phyloP scores from a whole-genome alignment of 352 stramenopile species.

The Phytophthora rubi region DNA sequence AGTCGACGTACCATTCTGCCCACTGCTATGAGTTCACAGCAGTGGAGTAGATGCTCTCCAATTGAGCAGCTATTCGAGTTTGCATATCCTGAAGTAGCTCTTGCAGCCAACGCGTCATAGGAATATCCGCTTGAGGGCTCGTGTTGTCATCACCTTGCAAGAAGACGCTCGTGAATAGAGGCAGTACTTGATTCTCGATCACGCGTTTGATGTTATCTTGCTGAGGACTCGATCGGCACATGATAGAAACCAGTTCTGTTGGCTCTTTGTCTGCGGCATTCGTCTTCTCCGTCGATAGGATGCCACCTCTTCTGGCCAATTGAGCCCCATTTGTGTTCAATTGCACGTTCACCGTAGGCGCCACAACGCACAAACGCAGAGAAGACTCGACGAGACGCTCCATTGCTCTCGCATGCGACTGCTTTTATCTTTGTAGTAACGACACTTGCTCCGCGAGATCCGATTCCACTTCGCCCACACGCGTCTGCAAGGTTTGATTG shows the following conservation, averaged over 20 bases:
- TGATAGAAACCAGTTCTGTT: conserved; percentile 6
- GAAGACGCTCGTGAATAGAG: conserved; percentile 60
- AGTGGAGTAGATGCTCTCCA: conserved; percentile 46
- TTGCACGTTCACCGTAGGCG: conserved; percentile 86
- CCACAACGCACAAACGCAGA: conserved; percentile 78
- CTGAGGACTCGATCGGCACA: conserved; percentile 39
- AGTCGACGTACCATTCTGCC: background rate
- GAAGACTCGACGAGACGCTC: conserved; percentile 49
- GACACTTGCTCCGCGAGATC: conserved; percentile 28
- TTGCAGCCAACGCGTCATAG: conserved; percentile 57
- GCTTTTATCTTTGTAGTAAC: conserved; percentile 37
- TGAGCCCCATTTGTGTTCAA: conserved; percentile 46
- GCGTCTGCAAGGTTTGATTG: conserved; percentile 14
- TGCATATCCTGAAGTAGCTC: conserved; percentile 77
- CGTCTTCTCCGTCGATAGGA: background rate
- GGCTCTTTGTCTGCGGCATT: background rate
- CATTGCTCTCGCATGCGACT: conserved; percentile 37
- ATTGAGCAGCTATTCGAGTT: conserved; percentile 64
- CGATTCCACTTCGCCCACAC: conserved; percentile 10
- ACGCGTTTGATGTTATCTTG: conserved; percentile 57
- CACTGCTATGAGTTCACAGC: background rate
- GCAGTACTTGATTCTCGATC: conserved; percentile 74
- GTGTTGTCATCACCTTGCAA: conserved; percentile 44
- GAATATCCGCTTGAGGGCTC: conserved; percentile 37
- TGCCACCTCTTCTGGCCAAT: conserved; percentile 5